These are phyloP conservation scores for Claviceps cyperi DNA, from an alignment of 2,329 filamentous ascomycete genomes.

Conservation along the genomic window DNA sequence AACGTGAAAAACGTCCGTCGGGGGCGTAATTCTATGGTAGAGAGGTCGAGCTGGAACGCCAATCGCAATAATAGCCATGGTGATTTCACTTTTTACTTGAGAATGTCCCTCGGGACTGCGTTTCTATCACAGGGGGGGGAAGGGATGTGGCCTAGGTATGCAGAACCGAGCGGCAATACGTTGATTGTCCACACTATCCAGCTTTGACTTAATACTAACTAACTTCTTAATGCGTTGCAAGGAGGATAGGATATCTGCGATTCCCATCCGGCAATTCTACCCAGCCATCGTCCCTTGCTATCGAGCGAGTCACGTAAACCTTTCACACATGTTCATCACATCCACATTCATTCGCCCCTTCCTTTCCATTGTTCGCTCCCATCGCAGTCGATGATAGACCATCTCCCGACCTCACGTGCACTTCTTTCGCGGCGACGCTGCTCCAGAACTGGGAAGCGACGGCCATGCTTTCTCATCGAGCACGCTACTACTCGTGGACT, in stretches of 20 bases:
- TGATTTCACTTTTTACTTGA: neutral
- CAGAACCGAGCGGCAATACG: neutral
- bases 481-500: neutral
- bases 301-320: too few relatives aligned
- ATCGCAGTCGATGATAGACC: too few relatives aligned
- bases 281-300: neutral
- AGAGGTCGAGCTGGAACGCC: too few relatives aligned
- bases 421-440: neutral
- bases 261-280: neutral
- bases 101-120: neutral
- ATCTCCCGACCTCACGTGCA: neutral
- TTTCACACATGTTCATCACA: neutral
- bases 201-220: neutral
- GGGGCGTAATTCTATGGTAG: too few relatives aligned
- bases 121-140: neutral
- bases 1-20: too few relatives aligned
- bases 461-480: constrained; percentile 4
- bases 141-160: neutral
- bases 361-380: neutral
- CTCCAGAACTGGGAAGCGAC: neutral
- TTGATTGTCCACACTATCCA: neutral
- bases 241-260: neutral
- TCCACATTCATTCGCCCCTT: neutral
- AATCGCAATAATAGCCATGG: too few relatives aligned
- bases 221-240: neutral